phyloP scores from a whole-genome alignment of 345 rosid genomes.

The Salix udensis region DNA sequence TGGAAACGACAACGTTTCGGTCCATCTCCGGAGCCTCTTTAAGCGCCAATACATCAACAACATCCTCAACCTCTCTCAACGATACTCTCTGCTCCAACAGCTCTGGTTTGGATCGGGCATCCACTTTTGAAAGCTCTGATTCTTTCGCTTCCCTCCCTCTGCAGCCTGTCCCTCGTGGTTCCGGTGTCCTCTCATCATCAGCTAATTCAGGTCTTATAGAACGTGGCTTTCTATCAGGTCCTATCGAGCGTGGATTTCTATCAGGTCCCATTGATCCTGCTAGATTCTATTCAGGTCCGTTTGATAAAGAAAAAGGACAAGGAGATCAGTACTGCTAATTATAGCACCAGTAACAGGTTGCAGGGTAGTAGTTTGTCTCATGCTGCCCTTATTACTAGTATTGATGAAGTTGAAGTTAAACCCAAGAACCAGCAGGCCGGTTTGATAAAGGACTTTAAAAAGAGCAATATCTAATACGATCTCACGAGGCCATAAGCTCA shows the following conservation, averaged over 20 bases:
- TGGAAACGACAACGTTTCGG: constrained; percentile 65
- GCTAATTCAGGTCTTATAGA: constrained; percentile 41
- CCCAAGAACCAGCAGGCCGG: constrained; percentile 4
- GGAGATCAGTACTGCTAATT: constrained; percentile 32
- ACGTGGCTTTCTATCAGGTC: constrained; percentile 70
- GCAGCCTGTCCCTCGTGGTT: constrained; percentile 67
- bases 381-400: constrained; percentile 34
- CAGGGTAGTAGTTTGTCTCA: constrained; percentile 39
- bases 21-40: constrained; percentile 94
- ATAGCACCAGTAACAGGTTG: too few species aligned
- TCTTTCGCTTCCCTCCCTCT: constrained; percentile 80
- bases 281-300: constrained; percentile 29
- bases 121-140: constrained; percentile 85
- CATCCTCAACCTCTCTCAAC: constrained; percentile 59
- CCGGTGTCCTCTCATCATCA: too few species aligned
- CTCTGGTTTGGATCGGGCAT: constrained; percentile 51
- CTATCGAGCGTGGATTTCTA: constrained; percentile 71
- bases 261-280: constrained; percentile 63
- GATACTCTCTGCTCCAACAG: constrained; percentile 46
- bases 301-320: constrained; percentile 45
- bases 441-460: constrained; percentile 10
- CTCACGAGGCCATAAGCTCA: constrained; percentile 51
- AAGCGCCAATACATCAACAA: constrained; percentile 88
- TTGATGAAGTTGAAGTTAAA: constrained; percentile 7
- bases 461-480: constrained; percentile 65